A percentile compares a stretch with the other conserved stretches of the same genome.
phyloP scores from a whole-genome alignment of 768 basidiomycete species.

The Pulveroboletus sp. region DNA sequence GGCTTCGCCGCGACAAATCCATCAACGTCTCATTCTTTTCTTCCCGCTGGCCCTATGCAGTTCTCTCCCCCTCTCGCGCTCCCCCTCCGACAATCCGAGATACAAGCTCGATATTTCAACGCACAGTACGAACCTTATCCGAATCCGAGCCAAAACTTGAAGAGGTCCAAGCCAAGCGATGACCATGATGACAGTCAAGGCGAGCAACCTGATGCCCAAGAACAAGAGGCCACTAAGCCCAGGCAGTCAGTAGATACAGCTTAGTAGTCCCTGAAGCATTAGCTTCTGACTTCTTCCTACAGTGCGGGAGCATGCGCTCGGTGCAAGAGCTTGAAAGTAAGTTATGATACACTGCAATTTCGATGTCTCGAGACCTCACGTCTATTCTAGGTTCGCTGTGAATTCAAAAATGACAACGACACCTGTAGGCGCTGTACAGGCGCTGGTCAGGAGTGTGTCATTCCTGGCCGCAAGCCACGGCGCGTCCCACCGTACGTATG shows the following conservation, averaged over 20 bases:
- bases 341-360: not conserved
- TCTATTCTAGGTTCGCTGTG: slow-evolving; percentile 62
- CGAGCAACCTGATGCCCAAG: slow-evolving; percentile 21
- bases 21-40: slow-evolving; percentile 13
- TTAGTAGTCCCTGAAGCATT: not conserved
- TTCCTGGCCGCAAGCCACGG: slow-evolving; percentile 82
- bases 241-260: slow-evolving; percentile 18
- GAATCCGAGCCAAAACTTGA: no score
- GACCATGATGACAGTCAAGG: slow-evolving; percentile 14
- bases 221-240: slow-evolving; percentile 18
- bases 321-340: slow-evolving; percentile 57
- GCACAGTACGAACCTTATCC: slow-evolving; percentile 1
- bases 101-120: slow-evolving; percentile 26
- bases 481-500: slow-evolving; percentile 67
- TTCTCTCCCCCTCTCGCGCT: slow-evolving; percentile 28
- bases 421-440: slow-evolving; percentile 72
- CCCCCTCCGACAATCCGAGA: slow-evolving; percentile 27
- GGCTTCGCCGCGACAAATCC: not conserved
- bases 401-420: slow-evolving; percentile 67
- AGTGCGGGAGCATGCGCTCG: slow-evolving; percentile 64
- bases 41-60: slow-evolving; percentile 28
- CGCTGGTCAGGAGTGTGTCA: slow-evolving; percentile 69
- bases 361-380: not conserved
- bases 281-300: slow-evolving; percentile 2
- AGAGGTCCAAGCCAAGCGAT: slow-evolving; percentile 21